phyloP scores from a whole-genome alignment of 2,329 filamentous ascomycete genomes.

The Tolypocladium album region DNA sequence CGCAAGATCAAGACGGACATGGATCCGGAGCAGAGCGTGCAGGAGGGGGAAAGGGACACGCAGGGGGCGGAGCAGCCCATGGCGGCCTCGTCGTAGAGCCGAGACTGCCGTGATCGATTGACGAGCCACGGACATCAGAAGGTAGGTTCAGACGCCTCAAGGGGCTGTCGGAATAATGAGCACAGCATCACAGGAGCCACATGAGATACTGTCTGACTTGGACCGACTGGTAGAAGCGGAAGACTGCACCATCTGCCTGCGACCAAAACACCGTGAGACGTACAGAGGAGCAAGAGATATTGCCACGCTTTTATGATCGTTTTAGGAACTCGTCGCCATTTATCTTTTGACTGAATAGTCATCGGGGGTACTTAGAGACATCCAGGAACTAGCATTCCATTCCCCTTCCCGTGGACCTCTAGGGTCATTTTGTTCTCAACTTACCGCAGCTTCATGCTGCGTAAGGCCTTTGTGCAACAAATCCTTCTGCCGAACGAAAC shows the following conservation, averaged over 20 bases:
- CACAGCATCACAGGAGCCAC: no score
- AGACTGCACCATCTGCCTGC: no score
- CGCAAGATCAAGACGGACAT: not conserved
- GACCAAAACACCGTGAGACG: no score
- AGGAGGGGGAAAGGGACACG: not conserved
- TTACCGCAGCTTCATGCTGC: not conserved
- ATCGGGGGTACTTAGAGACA: not conserved
- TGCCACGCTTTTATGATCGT: not conserved
- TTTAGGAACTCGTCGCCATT: not conserved
- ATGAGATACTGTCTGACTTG: no score
- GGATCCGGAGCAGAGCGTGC: not conserved
- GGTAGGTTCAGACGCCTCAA: not conserved
- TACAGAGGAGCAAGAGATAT: no score
- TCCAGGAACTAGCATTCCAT: not conserved
- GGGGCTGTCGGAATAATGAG: not conserved
- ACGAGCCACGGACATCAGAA: not conserved
- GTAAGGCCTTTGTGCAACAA: not conserved
- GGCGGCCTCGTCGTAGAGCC: not conserved
- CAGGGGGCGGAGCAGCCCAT: not conserved
- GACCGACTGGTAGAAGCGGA: no score
- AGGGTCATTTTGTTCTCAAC: not conserved
- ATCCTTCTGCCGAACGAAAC: not conserved
- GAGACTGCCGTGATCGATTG: not conserved
- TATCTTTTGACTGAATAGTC: not conserved
- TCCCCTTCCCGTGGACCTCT: not conserved